Evolutionary conservation across 2,329 filamentous ascomycete species (phyloP), one percentile per base, ranked within the genome.

Genomic region (Fusarium longipes): DNA sequence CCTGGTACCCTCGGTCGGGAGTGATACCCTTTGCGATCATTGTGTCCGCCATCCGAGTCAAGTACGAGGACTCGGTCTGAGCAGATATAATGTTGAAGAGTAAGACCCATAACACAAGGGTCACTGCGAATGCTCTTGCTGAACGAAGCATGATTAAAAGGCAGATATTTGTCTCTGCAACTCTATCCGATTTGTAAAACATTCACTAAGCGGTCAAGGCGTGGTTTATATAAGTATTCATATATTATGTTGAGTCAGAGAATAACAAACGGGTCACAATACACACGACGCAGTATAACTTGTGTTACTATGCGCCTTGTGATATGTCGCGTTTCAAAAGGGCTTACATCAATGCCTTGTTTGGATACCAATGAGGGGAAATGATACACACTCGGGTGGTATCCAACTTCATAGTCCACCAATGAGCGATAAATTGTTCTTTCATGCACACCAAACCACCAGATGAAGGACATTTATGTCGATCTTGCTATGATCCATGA

Each of bases 1-100:
- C 75, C 22, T 79, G 78, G 63, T 84, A 84, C 58, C 78, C 76
- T 38, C 77, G 77, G n/a, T 79, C 79, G 1, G 80, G 73, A 0
- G 22, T 0, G 2, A 82, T 74, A 5, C 77, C 75, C 64, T 77
- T 74, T 48, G 73, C 70, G 39, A 85, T 80, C 67, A 83, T 82
- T 3, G 83, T 84, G 48, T 82, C 77, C 12, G 83, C 80, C 77
- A 84, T 82, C 3, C 45, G 54, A 1, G 51, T 56, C 11, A 71
- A 29, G 30, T 67, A 64, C 0, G 50, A 48, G 2, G 17, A 9
- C 12, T 25, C 25, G 8, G 11, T 10, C 12, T 50, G 33, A 4
- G 52, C 25, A 27, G 10, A 17, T 11, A 14, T 33, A 2, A 27
- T 22, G 10, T 29, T n/a, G 2, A 32, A 3, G 1, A 35, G 3